Conservation (phyloP, 2,329 filamentous ascomycete genomes). For the Alternaria gaisen region DNA sequence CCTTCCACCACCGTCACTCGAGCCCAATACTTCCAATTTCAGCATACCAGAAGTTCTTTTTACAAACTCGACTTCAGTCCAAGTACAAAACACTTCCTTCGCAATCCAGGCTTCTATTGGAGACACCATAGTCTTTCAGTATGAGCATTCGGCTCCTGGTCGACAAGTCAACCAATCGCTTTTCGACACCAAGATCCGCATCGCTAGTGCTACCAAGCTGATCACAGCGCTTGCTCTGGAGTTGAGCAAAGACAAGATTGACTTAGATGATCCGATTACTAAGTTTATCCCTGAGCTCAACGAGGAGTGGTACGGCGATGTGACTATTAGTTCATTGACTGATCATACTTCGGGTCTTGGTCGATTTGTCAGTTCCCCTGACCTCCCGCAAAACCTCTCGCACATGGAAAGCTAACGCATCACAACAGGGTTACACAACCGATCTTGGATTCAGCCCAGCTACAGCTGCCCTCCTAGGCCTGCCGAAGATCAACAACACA, state of each 20-base stretch:
- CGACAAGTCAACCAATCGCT: conserved; percentile 22
- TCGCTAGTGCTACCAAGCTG: conserved; percentile 38
- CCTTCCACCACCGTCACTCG: conserved; percentile 30
- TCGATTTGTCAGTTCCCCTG: conserved; percentile 20
- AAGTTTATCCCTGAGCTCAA: conserved; percentile 34
- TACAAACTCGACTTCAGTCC: conserved; percentile 9
- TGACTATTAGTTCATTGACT: conserved; percentile 32
- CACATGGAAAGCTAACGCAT: not conserved
- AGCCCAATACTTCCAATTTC: conserved; percentile 7
- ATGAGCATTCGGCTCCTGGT: conserved; percentile 25
- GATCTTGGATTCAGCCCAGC: conserved; percentile 29
- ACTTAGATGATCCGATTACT: conserved; percentile 34
- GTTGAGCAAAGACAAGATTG: conserved; percentile 29
- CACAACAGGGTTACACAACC: conserved; percentile 29
- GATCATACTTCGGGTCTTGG: conserved; percentile 38
- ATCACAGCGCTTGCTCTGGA: conserved; percentile 38
- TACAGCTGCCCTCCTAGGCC: conserved; percentile 22
- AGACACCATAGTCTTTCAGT: conserved; percentile 22
- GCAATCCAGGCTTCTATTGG: conserved; percentile 36
- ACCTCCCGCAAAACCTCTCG: not conserved
- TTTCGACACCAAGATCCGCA: conserved; percentile 28
- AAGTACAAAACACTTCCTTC: conserved; percentile 27
- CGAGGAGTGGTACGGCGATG: conserved; percentile 24
- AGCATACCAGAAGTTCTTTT: conserved; percentile 14
- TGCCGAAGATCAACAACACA: conserved; percentile 25